Percentiles rank a stretch among this genome's conserved stretches.
These are phyloP conservation scores for Thelephora ganbajun DNA, from an alignment of 768 basidiomycete species.

Conservation along the genomic window DNA sequence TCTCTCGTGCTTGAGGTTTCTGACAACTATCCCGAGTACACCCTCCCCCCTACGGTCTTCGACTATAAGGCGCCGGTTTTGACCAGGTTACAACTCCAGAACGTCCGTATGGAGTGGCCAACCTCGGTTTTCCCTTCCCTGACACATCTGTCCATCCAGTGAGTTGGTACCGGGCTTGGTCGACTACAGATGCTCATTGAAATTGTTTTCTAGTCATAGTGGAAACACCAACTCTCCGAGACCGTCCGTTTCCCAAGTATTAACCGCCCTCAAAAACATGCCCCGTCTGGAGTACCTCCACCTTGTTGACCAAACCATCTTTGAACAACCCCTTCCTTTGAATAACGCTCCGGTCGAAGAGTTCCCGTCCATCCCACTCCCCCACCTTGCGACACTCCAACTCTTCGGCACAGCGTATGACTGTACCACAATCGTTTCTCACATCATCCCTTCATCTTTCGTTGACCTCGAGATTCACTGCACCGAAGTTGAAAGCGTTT, in stretches of 20 bases:
- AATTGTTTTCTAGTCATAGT: background rate
- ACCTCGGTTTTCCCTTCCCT: slow-evolving; percentile 2
- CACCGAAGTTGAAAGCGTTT: background rate
- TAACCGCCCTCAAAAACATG: slow-evolving; percentile 4
- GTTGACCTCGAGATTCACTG: background rate
- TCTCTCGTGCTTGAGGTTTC: slow-evolving; percentile 1
- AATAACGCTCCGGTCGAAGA: too few relatives aligned
- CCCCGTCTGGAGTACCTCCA: slow-evolving; percentile 2
- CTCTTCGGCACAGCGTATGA: background rate
- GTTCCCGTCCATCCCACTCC: background rate
- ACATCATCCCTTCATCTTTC: background rate
- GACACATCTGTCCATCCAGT: slow-evolving; percentile 3
- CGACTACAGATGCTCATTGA: background rate
- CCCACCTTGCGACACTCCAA: background rate
- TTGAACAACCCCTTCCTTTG: background rate
- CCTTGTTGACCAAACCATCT: background rate
- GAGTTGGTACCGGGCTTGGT: background rate
- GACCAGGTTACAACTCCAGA: slow-evolving; percentile 1
- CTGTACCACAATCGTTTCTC: background rate
- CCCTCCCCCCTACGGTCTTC: slow-evolving; percentile 2
- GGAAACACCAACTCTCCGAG: background rate
- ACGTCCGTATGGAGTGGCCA: slow-evolving; percentile 2
- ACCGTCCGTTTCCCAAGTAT: background rate
- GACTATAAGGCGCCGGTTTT: background rate
- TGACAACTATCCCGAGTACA: background rate